phyloP scores from a whole-genome alignment of 1,284 basidiomycete genomes.

The Trametes hirsuta region DNA sequence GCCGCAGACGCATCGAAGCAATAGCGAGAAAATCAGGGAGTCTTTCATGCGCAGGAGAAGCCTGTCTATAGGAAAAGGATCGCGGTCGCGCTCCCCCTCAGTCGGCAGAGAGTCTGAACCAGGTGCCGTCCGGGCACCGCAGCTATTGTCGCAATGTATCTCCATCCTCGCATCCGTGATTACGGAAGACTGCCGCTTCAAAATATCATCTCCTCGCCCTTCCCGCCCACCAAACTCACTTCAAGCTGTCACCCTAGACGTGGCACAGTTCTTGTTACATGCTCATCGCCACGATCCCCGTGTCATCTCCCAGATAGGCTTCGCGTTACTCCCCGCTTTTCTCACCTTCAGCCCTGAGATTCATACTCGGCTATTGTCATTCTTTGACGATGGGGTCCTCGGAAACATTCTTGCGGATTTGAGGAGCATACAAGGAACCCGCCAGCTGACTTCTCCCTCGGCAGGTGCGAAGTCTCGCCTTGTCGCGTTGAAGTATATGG shows the following conservation, averaged over 20 bases:
- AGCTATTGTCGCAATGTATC: slow-evolving; percentile 63
- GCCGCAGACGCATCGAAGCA: slow-evolving; percentile 17
- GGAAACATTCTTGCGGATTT: slow-evolving; percentile 53
- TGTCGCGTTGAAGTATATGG: neutral
- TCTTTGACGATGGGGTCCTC: slow-evolving; percentile 64
- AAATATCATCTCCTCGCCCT: slow-evolving; percentile 55
- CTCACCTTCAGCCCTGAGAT: slow-evolving; percentile 61
- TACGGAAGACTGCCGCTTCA: slow-evolving; percentile 70
- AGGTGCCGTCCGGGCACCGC: slow-evolving; percentile 41
- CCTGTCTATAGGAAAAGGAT: slow-evolving; percentile 28
- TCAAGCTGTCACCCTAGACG: slow-evolving; percentile 63
- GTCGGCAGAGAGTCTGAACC: slow-evolving; percentile 43
- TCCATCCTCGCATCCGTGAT: slow-evolving; percentile 63
- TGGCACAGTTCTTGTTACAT: slow-evolving; percentile 62
- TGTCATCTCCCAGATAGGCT: slow-evolving; percentile 59
- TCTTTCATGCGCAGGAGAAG: slow-evolving; percentile 24
- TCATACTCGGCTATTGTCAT: slow-evolving; percentile 58
- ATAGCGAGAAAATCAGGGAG: slow-evolving; percentile 20
- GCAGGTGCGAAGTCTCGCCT: slow-evolving; percentile 22
- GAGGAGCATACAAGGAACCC: slow-evolving; percentile 41
- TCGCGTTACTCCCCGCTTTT: slow-evolving; percentile 70
- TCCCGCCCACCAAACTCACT: slow-evolving; percentile 66
- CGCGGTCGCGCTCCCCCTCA: slow-evolving; percentile 56
- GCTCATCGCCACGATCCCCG: slow-evolving; percentile 54
- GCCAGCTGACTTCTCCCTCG: slow-evolving; percentile 17